Conservation (phyloP, 495 filamentous ascomycete species). For the Aspergillus affinis region DNA sequence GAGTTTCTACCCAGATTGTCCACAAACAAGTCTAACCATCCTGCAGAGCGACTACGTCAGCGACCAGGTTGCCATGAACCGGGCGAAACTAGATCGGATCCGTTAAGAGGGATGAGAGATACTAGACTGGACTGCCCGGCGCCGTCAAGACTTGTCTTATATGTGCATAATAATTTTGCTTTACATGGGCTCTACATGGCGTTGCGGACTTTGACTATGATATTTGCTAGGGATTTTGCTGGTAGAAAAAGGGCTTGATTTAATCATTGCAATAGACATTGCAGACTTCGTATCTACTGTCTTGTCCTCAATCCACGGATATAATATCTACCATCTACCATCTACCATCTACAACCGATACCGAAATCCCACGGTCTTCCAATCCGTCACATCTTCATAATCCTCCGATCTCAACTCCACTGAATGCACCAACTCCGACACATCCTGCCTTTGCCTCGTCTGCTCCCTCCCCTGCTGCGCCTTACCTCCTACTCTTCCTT, state of each 20-base stretch:
- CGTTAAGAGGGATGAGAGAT: constrained; percentile 29
- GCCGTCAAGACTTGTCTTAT: neutral
- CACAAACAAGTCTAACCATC: constrained; percentile 27
- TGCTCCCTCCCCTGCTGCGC: constrained; percentile 22
- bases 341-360: constrained; percentile 34
- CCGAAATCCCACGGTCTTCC: constrained; percentile 53
- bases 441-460: constrained; percentile 15
- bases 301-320: no score
- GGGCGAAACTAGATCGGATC: constrained; percentile 63
- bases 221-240: neutral
- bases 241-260: neutral
- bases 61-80: constrained; percentile 69
- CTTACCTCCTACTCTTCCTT: constrained; percentile 16
- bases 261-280: neutral
- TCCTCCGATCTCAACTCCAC: constrained; percentile 36
- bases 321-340: neutral
- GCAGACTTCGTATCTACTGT: neutral
- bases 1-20: neutral
- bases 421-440: constrained; percentile 28
- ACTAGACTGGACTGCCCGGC: neutral
- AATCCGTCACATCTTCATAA: constrained; percentile 54
- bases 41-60: constrained; percentile 65
- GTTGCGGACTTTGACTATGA: neutral
- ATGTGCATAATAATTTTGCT: neutral
- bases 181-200: neutral